Evolutionary conservation across 1,284 basidiomycete species (phyloP).

Genomic region (Ustilago hordei): DNA sequence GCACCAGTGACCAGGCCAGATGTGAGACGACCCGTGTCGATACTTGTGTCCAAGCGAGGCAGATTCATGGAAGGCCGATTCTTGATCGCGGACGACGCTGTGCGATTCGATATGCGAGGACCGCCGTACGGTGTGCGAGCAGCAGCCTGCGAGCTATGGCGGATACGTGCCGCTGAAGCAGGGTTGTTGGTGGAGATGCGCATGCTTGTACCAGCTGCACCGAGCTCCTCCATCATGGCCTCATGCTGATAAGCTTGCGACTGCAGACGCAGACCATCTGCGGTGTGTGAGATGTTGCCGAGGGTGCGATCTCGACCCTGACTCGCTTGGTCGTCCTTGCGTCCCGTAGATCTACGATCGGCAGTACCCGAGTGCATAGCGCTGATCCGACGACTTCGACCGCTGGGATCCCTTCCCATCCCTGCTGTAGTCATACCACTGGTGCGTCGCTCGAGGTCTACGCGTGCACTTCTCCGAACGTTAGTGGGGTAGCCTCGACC

Average conservation of each 20-base stretch:
- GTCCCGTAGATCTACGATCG: slow-evolving; percentile 35
- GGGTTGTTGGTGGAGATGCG: slow-evolving; percentile 28
- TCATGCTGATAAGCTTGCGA: slow-evolving; percentile 40
- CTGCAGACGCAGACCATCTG: slow-evolving; percentile 48
- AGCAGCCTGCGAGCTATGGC: slow-evolving; percentile 45
- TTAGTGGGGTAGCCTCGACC: slow-evolving; percentile 42
- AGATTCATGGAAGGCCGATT: slow-evolving; percentile 40
- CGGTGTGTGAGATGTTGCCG: slow-evolving; percentile 49
- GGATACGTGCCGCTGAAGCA: slow-evolving; percentile 30
- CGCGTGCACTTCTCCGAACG: slow-evolving; percentile 28
- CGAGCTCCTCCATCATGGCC: slow-evolving; percentile 43
- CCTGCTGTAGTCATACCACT: slow-evolving; percentile 31
- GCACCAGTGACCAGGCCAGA: slow-evolving; percentile 19
- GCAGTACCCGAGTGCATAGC: slow-evolving; percentile 40
- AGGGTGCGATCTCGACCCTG: slow-evolving; percentile 46
- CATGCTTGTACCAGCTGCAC: slow-evolving; percentile 28
- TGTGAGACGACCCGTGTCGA: slow-evolving; percentile 22
- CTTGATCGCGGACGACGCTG: slow-evolving; percentile 28
- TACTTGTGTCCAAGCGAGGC: slow-evolving; percentile 33
- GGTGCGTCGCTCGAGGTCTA: slow-evolving; percentile 41
- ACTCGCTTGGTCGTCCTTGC: slow-evolving; percentile 29
- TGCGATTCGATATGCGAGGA: slow-evolving; percentile 34
- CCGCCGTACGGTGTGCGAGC: slow-evolving; percentile 46
- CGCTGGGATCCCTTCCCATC: slow-evolving; percentile 50
- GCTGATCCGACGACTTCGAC: slow-evolving; percentile 49